Evolutionary conservation across 1,284 basidiomycete genomes (phyloP).

Genomic region (Coriolopsis trogii): DNA sequence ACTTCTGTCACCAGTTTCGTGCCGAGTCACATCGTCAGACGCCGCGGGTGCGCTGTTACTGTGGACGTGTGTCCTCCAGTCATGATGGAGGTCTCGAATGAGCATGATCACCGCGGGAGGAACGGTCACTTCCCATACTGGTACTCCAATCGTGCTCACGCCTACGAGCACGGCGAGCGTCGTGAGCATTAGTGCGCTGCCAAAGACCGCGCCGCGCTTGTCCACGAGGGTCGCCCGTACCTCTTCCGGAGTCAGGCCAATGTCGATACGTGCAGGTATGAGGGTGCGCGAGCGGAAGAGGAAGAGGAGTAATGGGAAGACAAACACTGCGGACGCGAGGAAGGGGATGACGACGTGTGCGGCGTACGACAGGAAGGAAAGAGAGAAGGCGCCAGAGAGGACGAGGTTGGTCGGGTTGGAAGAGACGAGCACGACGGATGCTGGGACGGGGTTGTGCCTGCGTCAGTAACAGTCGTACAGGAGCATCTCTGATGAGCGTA

Average conservation of each 20-base stretch:
- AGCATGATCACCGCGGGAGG: slow-evolving; percentile 73
- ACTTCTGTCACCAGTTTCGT: not conserved
- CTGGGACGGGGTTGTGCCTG: slow-evolving; percentile 18
- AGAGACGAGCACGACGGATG: slow-evolving; percentile 53
- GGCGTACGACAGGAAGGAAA: slow-evolving; percentile 46
- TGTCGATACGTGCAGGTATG: slow-evolving; percentile 50
- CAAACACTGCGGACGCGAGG: slow-evolving; percentile 58
- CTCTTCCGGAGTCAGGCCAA: slow-evolving; percentile 42
- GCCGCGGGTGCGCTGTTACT: not conserved
- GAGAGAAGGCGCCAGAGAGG: slow-evolving; percentile 63
- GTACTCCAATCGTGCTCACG: slow-evolving; percentile 47
- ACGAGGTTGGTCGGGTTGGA: slow-evolving; percentile 71
- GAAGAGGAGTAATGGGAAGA: slow-evolving; percentile 54
- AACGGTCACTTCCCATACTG: slow-evolving; percentile 84
- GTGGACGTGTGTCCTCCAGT: slow-evolving; percentile 28
- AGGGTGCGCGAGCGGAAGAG: slow-evolving; percentile 55
- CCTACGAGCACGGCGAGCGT: slow-evolving; percentile 62
- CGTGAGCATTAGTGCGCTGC: slow-evolving; percentile 43
- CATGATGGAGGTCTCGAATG: slow-evolving; percentile 34
- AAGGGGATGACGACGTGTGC: slow-evolving; percentile 76
- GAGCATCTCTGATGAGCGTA: slow-evolving; percentile 35
- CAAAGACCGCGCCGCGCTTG: slow-evolving; percentile 40
- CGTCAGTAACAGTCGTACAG: not conserved
- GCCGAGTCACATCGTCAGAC: too few relatives aligned
- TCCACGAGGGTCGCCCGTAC: slow-evolving; percentile 41